These are phyloP conservation scores for Colletotrichum tabaci DNA, from an alignment of 2,329 filamentous ascomycete species.

Conservation along the genomic window DNA sequence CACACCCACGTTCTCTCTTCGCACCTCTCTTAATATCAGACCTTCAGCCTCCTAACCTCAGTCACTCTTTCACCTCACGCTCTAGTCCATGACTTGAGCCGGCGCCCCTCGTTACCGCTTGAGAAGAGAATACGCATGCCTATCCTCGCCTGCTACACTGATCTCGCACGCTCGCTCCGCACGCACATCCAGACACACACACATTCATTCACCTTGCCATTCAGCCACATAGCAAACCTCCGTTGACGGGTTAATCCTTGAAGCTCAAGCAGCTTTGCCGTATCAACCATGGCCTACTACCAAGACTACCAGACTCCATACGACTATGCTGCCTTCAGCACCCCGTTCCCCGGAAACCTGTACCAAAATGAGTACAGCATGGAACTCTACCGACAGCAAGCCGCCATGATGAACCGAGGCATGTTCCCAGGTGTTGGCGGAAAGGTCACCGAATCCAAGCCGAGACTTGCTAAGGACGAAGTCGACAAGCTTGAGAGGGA, in stretches of 20 bases:
- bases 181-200: not conserved
- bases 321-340: conserved; percentile 34
- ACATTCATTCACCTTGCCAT: not conserved
- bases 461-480: conserved; percentile 71
- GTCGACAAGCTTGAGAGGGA: conserved; percentile 72
- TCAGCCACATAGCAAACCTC: not conserved
- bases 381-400: conserved; percentile 18
- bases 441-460: conserved; percentile 64
- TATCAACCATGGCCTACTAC: conserved; percentile 38
- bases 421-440: conserved; percentile 26
- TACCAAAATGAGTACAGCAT: conserved; percentile 37
- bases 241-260: conserved; percentile 2
- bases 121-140: conserved; percentile 15
- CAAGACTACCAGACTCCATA: conserved; percentile 33
- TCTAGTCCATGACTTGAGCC: conserved; percentile 1
- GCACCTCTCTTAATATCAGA: conserved; percentile 43
- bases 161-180: conserved; percentile 6
- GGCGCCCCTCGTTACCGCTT: conserved; percentile 25
- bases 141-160: not conserved
- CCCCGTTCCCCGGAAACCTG: conserved; percentile 11
- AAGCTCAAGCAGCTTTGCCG: conserved; percentile 1
- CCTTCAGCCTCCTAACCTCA: conserved; percentile 41
- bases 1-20: conserved; percentile 49
- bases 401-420: conserved; percentile 42
- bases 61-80: conserved; percentile 41